Base-by-base conservation (phyloP, 2,329 filamentous ascomycete genomes). In the Pseudodiploospora longispora region DNA sequence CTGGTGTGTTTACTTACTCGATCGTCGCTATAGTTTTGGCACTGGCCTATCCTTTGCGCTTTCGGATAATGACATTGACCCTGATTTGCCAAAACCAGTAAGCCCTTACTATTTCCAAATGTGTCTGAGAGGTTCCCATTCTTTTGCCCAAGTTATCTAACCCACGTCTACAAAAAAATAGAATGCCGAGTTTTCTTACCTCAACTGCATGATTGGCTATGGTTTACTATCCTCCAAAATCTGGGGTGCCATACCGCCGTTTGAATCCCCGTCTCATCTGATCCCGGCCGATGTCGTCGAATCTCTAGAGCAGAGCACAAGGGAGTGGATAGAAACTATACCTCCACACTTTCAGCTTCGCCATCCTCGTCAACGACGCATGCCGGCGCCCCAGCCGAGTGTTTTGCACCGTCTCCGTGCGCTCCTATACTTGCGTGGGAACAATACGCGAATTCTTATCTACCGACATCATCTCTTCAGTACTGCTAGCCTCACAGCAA, bases 11-110 rank as follows among this genome's bases (percentile, higher is more conserved):
- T 75, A 75, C 43, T 67, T 72, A 0, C 62, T 76, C 1, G 72
- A 75, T 40, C 67, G 71, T 1, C 66, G 72, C 27, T 76, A 70
- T 68, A 73, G 70, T 7, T 72, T 75, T 31, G 71, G 71, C 2
- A 74, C 70, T 0, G 70, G 71, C 19, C 52, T 75, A 19, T 70
- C 71, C 0, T 75, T 74, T 50, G 66, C 66, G 0, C 60, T 75
- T 4, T 61, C 70, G 8, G 71, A 75, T 42, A 62, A 65, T 0
- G 72, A 74, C 40, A 69, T 75, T 47, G 72, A 75, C 40, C 67
- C 70, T 0, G 64, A 67, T 33, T 50, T 75, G 1, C 69, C 69
- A 0, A 65, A 72, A 41, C 68, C 68, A 0, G 70, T 61, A 47
- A 47, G 57, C 19, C n/a, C n/a, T n/a, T n/a, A n/a, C n/a, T n/a